Percentiles rank a stretch among this genome's conserved stretches.
Evolutionary conservation across 805 yeast species (phyloP).

Genomic region (Wickerhamomyces hampshirensis): DNA sequence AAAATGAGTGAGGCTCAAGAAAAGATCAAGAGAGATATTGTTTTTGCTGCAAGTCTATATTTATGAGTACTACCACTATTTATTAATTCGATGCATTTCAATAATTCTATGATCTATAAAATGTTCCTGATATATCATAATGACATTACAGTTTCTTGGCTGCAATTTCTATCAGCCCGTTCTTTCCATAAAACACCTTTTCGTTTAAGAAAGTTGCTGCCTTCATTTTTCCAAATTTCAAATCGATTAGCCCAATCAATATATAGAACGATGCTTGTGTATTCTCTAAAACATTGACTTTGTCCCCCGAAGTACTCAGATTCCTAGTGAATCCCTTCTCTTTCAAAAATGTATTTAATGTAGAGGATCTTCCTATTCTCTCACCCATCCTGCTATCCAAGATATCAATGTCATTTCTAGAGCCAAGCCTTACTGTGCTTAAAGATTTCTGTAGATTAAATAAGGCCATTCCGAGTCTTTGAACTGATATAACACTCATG

Average conservation of each 20-base stretch:
- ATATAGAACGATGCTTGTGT: constrained; percentile 13
- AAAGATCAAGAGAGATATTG: constrained; percentile 91
- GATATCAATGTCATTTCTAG: constrained; percentile 2
- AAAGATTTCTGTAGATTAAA: constrained; percentile 10
- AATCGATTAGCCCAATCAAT: constrained; percentile 23
- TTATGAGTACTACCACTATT: too few species aligned
- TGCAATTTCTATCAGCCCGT: constrained; percentile 17
- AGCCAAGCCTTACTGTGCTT: constrained; percentile 6
- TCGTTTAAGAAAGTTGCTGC: constrained; percentile 19
- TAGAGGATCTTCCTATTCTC: neutral
- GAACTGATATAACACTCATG: constrained; percentile 3
- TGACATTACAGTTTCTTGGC: constrained; percentile 3
- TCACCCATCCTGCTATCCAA: constrained; percentile 4
- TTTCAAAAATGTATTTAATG: constrained; percentile 3
- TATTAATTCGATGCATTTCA: too few species aligned
- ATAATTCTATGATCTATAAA: neutral
- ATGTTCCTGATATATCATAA: neutral
- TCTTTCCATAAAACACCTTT: constrained; percentile 14
- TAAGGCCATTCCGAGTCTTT: constrained; percentile 6
- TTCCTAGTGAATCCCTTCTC: neutral
- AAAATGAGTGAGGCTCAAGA: constrained; percentile 94
- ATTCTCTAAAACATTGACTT: neutral
- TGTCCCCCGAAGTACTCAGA: neutral
- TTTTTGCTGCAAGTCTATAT: constrained; percentile 92
- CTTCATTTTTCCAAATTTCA: constrained; percentile 13